Base-by-base conservation (phyloP, 2,329 filamentous ascomycete genomes). In the Fusarium chuoi region DNA sequence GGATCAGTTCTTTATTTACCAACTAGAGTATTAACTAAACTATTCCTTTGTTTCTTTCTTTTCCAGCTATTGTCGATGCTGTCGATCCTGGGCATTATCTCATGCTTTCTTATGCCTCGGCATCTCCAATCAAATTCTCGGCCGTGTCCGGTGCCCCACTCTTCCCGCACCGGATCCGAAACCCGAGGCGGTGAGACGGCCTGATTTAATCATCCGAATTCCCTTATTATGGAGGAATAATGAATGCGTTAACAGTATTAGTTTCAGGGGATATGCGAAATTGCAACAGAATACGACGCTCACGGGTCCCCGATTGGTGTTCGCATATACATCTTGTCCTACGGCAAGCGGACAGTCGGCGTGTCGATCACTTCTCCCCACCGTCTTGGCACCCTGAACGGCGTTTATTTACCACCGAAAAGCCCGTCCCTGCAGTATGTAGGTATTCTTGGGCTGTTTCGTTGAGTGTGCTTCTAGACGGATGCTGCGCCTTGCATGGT, bases 321-420 rank as follows among this genome's bases (percentile, higher is more conserved):
- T 45, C 6, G 20, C 46, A 24, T 11, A 18, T 17, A 24, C 12
- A 57, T 30, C 24, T 39, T 54, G 51, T 39, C 24, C 51, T 41
- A 28, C 14, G 8, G 24, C 17, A 24, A 18, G 15, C 39, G 33
- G 45, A 13, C 51, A 33, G 36, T 45, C 57, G 57, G 38, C 18
- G 30, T 35, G 38, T 51, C 26, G 22, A 62, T 52, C 45, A 22
- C 10, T 28, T 24, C 18, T n/a, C 24, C 36, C 22, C 38, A 24
- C 62, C 55, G 38, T 35, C 61, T 61, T 62, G 62, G 56, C 44
- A 20, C 22, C 24, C 44, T n/a, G n/a, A 62, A 39, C 62, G 62
- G 62, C 26, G 39, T 45, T 62, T 65, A 42, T 30, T 20, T 35
- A 33, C 33, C 9, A 2, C 57, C 62, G 57, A 52, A 52, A 65